Conservation (phyloP, 2,329 filamentous ascomycete genomes). For the Fusarium metavorans region DNA sequence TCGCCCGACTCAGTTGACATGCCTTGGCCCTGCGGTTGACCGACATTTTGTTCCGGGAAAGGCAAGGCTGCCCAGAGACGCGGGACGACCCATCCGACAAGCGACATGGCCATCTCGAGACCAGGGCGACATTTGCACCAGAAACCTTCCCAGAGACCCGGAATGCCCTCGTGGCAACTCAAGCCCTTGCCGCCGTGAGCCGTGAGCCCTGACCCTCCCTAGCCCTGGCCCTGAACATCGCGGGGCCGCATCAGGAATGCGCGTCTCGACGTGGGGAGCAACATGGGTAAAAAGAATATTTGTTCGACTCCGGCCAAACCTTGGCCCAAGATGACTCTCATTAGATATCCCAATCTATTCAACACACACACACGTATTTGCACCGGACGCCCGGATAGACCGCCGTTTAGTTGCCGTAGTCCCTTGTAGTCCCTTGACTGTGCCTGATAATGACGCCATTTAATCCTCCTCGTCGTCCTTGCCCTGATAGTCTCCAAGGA, state of each 20-base stretch:
- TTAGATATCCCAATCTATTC: constrained; percentile 37
- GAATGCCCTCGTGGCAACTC: constrained; percentile 31
- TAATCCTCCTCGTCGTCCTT: constrained; percentile 63
- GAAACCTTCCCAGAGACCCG: constrained; percentile 30
- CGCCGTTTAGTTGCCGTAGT: constrained; percentile 17
- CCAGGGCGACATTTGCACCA: constrained; percentile 8
- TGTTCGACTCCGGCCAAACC: constrained; percentile 11
- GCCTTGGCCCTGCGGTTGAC: constrained; percentile 13
- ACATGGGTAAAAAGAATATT: constrained; percentile 6
- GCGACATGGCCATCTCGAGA: constrained; percentile 25
- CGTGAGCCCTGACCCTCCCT: neutral
- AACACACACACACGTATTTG: constrained; percentile 8
- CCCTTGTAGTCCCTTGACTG: neutral
- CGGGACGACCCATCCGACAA: constrained; percentile 21
- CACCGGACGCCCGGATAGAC: constrained; percentile 23
- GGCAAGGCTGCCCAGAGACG: constrained; percentile 26
- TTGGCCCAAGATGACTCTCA: constrained; percentile 28
- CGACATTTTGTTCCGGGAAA: constrained; percentile 20
- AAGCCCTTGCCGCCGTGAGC: constrained; percentile 21
- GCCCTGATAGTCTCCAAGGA: constrained; percentile 78
- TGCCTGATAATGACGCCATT: constrained; percentile 23
- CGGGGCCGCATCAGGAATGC: constrained; percentile 11
- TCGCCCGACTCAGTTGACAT: constrained; percentile 28
- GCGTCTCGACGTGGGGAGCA: neutral
- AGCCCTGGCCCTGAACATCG: neutral